Base-by-base conservation (phyloP, 2,329 filamentous ascomycete species). In the Phoma herbarum region DNA sequence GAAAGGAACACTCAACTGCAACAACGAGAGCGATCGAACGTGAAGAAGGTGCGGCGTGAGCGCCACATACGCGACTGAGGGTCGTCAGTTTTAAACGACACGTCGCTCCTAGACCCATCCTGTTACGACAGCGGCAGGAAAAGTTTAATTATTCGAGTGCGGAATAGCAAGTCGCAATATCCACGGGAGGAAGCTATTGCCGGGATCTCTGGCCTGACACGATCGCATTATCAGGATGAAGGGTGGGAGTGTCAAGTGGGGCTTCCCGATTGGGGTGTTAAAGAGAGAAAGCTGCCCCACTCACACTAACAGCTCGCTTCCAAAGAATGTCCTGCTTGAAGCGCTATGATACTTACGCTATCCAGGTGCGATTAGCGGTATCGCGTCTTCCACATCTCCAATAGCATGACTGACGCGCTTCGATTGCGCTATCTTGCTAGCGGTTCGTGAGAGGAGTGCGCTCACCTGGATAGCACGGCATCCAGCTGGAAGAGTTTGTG, bases 261-360 rank as follows among this genome's bases (percentile, higher is more conserved):
- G 44, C 10, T 45, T 52, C 63, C 52, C 28, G 39, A 57, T 59
- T 42, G 2, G 63, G 63, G 26, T 22, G 44, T 29, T 61, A 58
- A 60, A 49, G 52, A 48, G 63, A 65, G 63, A 65, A 60, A 28
- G 20, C 11, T n/a, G 4, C 20, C 20, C 39, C 47, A 26, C 25
- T 16, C 25, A 23, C 16, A 14, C 22, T 16, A 52, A 26, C 22
- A 14, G 16, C 20, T 33, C n/a, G n/a, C 47, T 25, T 51, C 10
- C 25, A 11, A 25, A 16, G 5, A 33, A 16, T 1, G 20, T 25
- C 31, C 39, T 11, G 12, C 28, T 33, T 12, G 46, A 20, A 10
- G 5, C 3, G 33, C 20, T 7, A 22, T 1, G 9, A 14, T 23
- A 14, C 23, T 39, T 23, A 10, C 18, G 18, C n/a, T 22, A 39